Evolutionary conservation across 2,329 filamentous ascomycete genomes (phyloP), one percentile per base, ranked within the genome.

Genomic region (Sporothrix euskadiensis): DNA sequence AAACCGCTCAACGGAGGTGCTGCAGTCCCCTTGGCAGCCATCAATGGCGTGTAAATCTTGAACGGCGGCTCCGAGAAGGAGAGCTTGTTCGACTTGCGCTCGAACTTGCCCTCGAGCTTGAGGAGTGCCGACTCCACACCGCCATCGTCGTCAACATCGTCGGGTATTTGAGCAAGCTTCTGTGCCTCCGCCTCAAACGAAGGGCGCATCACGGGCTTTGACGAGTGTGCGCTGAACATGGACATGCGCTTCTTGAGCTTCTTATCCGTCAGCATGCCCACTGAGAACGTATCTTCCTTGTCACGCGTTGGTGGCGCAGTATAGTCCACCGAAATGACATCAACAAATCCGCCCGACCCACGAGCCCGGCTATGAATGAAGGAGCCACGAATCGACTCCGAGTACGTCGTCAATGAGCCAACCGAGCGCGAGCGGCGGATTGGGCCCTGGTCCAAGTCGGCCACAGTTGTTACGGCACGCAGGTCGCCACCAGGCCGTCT

Each of bases 111-210:
- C 83, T 99, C 96, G 0, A 99, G 86, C 79, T 98, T 99, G 77
- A 94, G 83, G 69, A 99, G 81, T 0, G 96, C 93, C n/a, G 94
- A 94, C 79, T 98, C 96, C 35, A 98, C 90, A 14, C 95, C 95
- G 7, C 94, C 94, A 79, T 97, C 93, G 63, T 91, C 91, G 75
- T 90, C 88, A 19, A 84, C 80, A 52, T 97, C 93, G 79, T 98
- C 94, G 0, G 95, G 94, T 35, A 98, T 93, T 72, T 92, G 90
- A 1, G 94, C 93, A 71, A 99, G 88, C 77, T 93, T 93, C 74
- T 94, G 90, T 0, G 97, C 93, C 78, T 97, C 94, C 2, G 88
- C 91, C 81, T 98, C 94, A 77, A 98, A 98, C 0, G 94, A 98
- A 1, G 89, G 87, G 4, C 88, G 86, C 87, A 90, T 89, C 1